Base-by-base conservation (phyloP, 192 early-diverging fungal species). In the Backusella sp. region DNA sequence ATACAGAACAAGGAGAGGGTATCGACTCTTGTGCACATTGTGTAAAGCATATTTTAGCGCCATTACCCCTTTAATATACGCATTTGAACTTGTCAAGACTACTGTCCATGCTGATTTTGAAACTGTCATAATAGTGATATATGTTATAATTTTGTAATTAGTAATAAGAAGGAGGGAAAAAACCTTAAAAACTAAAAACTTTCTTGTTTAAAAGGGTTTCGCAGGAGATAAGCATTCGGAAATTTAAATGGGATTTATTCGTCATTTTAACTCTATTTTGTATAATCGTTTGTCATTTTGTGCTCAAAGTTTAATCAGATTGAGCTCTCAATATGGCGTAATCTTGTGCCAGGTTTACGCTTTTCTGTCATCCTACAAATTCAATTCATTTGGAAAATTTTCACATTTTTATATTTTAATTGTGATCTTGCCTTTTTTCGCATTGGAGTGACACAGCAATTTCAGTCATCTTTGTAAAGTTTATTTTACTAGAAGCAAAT, bases 1-100 rank as follows among this genome's bases (percentile, higher is more conserved):
- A 59, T 83, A 73, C 12, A 83, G 44, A 3, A 83, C 79, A 2
- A 83, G 65, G 30, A 83, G 67, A 32, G 82, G 82, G 32, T 83
- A 83, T 52, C 39, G 46, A 37, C 77, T 79, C 7, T 65, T 23
- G n/a, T 74, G 35, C 17, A 73, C 21, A 34, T 74, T 26, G 67
- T 66, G 65, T 41, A 78, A 39, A 7, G 77, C 72, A 5, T 68
- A 21, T 52, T 72, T 72, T 28, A 78, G 17, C 6, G 73, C 66
- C 19, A 69, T 35, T 9, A 73, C 68, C 17, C 77, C 77, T 53
- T 78, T 72, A 21, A 78, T 53, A 21, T 78, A 78, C 30, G 68
- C 41, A 52, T 78, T 73, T 17, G 65, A 52, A 32, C 72, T 73
- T 14, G 77, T 78, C 23, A 78, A 37, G 3, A 73, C 71, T 6